phyloP scores from a whole-genome alignment of 2,329 filamentous ascomycete genomes.

The Alternaria brassicicola region DNA sequence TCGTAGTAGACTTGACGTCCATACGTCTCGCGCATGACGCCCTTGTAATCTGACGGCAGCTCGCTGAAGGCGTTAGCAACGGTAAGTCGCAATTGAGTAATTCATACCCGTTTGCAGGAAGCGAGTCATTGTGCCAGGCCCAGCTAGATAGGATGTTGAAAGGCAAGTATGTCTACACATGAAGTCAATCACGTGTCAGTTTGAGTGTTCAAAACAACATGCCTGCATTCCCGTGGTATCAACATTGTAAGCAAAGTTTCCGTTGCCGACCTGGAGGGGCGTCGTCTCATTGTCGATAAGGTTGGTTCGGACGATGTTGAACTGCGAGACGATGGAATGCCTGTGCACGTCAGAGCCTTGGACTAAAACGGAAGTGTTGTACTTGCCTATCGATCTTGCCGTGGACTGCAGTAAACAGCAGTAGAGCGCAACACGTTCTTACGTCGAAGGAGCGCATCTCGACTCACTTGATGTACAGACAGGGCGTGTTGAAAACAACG shows the following conservation, averaged over 20 bases:
- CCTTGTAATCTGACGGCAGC: conserved; percentile 34
- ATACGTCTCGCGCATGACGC: conserved; percentile 51
- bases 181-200: background rate
- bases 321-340: conserved; percentile 25
- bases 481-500: background rate
- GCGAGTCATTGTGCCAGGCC: conserved; percentile 53
- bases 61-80: conserved; percentile 15
- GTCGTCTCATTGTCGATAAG: conserved; percentile 51
- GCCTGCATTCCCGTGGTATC: conserved; percentile 55
- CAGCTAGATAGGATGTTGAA: conserved; percentile 51
- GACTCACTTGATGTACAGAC: background rate
- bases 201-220: background rate
- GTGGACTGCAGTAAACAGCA: background rate
- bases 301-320: conserved; percentile 25
- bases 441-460: background rate
- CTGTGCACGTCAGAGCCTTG: conserved; percentile 5
- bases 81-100: conserved; percentile 19
- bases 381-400: conserved; percentile 24
- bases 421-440: background rate
- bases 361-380: background rate
- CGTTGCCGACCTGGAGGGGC: conserved; percentile 58
- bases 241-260: conserved; percentile 55
- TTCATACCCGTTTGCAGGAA: conserved; percentile 47
- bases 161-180: conserved; percentile 42
- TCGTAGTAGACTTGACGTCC: conserved; percentile 51